Evolutionary conservation across 2,329 filamentous ascomycete species (phyloP), one percentile per base, ranked within the genome.

Genomic region (Davidsoniella virescens): DNA sequence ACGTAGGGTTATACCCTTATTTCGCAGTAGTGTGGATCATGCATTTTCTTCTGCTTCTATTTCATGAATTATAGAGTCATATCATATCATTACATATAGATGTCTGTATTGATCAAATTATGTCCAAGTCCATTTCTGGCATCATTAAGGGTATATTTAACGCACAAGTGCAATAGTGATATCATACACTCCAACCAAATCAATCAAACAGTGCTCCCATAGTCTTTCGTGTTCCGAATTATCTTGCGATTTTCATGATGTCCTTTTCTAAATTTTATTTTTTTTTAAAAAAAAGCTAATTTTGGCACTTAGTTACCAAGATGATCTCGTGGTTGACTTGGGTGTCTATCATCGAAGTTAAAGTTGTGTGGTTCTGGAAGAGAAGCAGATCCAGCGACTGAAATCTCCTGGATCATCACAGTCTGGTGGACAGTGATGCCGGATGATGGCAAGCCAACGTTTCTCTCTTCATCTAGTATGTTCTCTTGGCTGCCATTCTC

Each of bases 391-490:
- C 9, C 29, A 33, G 29, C 29, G 14, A 42, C 40, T 3, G 40
- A 44, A 17, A 29, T 45, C 37, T 52, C 41, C 17, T 52, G 45
- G 16, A 52, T 49, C 7, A 52, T 16, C 29, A 52, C 40, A 4
- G 39, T 43, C 41, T 52, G 50, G 16, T 52, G 46, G 16, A 52
- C 50, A 7, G 40, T 52, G 40, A 52, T 52, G 10, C 50, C 50
- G 8, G 38, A 37, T 26, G 37, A 33, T 4, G 46, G 40, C 39
- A 44, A 23, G 14, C 33, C 50, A 2, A 44, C 33, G 12, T 48
- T 42, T 6, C 46, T 33, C 41, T 52, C 40, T 10, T 42, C 41
- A 8, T 52, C 46, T 16, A 52, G 44, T 40, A 50, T 50, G 25
- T 50, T 44, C 10, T 50, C 47, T 23, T 42, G 40, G 26, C 47